phyloP scores from a whole-genome alignment of 2,329 filamentous ascomycete species.

The Daldinia eschscholtzii region DNA sequence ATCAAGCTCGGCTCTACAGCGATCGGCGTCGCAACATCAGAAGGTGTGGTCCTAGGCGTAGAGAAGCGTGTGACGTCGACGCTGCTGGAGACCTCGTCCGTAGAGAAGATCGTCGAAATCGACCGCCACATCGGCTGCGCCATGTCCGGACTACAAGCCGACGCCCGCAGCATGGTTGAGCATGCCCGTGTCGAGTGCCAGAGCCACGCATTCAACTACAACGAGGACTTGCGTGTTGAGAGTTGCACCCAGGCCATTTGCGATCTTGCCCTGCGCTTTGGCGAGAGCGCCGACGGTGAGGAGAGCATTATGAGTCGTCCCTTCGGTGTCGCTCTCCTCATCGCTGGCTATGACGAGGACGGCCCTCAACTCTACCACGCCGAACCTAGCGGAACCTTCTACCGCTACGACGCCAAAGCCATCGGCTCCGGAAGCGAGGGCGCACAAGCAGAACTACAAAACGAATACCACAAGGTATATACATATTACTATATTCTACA shows the following conservation, averaged over 20 bases:
- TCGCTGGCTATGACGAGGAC: conserved; percentile 97
- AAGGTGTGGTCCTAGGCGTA: conserved; percentile 95
- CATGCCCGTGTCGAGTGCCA: conserved; percentile 98
- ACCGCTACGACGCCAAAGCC: conserved; percentile 98
- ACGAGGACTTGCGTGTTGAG: conserved; percentile 93
- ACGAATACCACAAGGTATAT: conserved; percentile 92
- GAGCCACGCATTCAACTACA: conserved; percentile 98
- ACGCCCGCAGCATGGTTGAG: conserved; percentile 97
- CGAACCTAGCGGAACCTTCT: conserved; percentile 97
- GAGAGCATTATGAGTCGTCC: conserved; percentile 99
- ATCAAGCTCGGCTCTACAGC: conserved; percentile 99
- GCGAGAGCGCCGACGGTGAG: conserved; percentile 96
- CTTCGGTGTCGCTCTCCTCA: conserved; percentile 95
- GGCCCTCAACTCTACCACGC: conserved; percentile 97
- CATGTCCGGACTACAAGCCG: conserved; percentile 97
- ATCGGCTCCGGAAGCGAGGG: conserved; percentile 98
- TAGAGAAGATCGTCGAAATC: conserved; percentile 99
- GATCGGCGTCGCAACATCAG: conserved; percentile 95
- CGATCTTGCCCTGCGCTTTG: conserved; percentile 94
- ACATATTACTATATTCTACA: background rate
- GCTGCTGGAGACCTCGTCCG: conserved; percentile 95
- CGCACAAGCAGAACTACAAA: conserved; percentile 96
- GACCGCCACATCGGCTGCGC: conserved; percentile 98
- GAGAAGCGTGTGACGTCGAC: conserved; percentile 99
- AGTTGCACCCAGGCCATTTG: conserved; percentile 99